Conservation (phyloP, 768 basidiomycete species). For the Dendrothele bispora region DNA sequence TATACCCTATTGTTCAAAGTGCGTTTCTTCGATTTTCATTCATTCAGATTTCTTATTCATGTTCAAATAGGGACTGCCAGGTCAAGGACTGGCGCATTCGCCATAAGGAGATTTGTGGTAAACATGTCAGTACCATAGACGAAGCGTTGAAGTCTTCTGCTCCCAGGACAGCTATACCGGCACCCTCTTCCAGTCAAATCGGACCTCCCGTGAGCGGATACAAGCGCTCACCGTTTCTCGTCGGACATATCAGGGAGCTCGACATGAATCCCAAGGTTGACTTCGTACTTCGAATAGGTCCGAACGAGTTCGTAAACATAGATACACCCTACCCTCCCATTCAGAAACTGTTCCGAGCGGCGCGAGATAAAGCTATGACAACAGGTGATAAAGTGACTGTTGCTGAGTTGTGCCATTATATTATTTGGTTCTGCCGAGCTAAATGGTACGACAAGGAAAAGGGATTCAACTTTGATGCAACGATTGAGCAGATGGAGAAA, state of each 20-base stretch:
- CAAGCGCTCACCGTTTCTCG: not conserved
- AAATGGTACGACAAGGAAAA: not conserved
- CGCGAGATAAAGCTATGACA: slow-evolving; percentile 14
- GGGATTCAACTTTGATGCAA: not conserved
- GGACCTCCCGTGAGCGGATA: not conserved
- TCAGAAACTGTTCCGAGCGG: slow-evolving; percentile 3
- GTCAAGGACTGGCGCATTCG: slow-evolving; percentile 13
- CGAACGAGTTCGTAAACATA: not conserved
- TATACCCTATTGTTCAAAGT: slow-evolving; percentile 16
- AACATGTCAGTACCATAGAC: slow-evolving; percentile 13
- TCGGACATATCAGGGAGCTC: not conserved
- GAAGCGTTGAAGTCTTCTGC: slow-evolving; percentile 3
- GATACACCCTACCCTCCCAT: not conserved
- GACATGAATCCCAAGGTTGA: not conserved
- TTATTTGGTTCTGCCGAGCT: slow-evolving; percentile 6
- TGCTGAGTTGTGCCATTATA: slow-evolving; percentile 11
- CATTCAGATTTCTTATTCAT: not conserved
- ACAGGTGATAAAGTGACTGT: slow-evolving; percentile 9
- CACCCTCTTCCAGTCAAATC: not conserved
- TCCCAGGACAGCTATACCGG: not conserved
- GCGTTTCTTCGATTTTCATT: not conserved
- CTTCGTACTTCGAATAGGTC: not conserved
- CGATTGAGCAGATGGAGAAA: slow-evolving; percentile 8
- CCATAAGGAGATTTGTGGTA: slow-evolving; percentile 19
- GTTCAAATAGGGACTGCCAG: slow-evolving; percentile 13